A percentile compares a stretch with the other conserved stretches of the same genome.
Evolutionary conservation across 257 asterid species (phyloP).

Genomic region (Buddleja alternifolia): DNA sequence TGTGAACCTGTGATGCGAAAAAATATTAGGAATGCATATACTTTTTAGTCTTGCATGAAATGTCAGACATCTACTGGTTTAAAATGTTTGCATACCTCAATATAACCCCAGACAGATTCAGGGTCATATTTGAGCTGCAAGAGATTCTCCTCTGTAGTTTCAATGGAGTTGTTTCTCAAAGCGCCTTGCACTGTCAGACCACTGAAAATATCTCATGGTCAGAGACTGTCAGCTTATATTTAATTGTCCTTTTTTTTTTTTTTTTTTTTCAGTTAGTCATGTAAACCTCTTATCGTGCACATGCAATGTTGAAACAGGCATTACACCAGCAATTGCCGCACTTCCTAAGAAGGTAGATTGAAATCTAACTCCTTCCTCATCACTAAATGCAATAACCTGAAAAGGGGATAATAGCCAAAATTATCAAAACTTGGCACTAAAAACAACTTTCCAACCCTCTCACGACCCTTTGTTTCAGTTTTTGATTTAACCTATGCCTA

Average conservation of each 20-base stretch:
- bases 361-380: conserved; percentile 98
- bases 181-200: conserved; percentile 95
- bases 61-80: not conserved
- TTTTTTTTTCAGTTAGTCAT: conserved; percentile 29
- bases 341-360: conserved; percentile 98
- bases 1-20: conserved; percentile 75
- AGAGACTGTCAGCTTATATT: conserved; percentile 21
- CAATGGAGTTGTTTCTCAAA: conserved; percentile 68
- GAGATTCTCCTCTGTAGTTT: conserved; percentile 69
- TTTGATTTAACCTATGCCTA: not conserved
- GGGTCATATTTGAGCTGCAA: conserved; percentile 86
- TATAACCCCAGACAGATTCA: conserved; percentile 81
- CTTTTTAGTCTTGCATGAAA: not conserved
- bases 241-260: too few species aligned
- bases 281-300: conserved; percentile 83
- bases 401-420: conserved; percentile 10
- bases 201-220: conserved; percentile 58
- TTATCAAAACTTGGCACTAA: not conserved
- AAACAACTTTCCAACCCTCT: not conserved
- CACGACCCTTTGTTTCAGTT: not conserved
- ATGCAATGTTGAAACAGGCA: conserved; percentile 71
- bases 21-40: conserved; percentile 23
- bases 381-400: conserved; percentile 95
- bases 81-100: conserved; percentile 60
- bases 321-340: conserved; percentile 96